These are phyloP conservation scores for Pseudocercospora musae DNA, from an alignment of 2,329 filamentous ascomycete genomes.

Conservation along the genomic window DNA sequence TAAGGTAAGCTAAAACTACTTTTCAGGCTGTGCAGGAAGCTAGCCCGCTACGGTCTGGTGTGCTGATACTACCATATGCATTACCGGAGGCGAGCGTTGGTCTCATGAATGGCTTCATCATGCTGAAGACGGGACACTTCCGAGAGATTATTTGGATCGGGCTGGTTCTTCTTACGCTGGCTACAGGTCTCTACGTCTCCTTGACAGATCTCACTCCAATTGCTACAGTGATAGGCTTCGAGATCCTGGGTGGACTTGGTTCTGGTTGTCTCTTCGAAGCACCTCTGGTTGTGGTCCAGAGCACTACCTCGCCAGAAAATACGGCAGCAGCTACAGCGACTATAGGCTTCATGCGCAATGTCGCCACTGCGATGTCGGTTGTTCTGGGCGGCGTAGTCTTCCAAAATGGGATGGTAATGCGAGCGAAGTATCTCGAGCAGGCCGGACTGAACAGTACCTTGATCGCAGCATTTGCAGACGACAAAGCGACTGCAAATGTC, in stretches of 20 bases:
- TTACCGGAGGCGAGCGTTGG: conserved; percentile 44
- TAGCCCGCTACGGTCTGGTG: conserved; percentile 57
- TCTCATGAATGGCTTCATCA: conserved; percentile 47
- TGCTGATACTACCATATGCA: conserved; percentile 61
- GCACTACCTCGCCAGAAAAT: conserved; percentile 45
- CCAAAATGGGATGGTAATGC: conserved; percentile 41
- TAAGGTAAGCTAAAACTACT: too few species aligned
- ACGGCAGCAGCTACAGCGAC: conserved; percentile 53
- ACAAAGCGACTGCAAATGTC: conserved; percentile 48
- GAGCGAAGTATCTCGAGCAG: conserved; percentile 9
- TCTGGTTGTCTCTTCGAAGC: conserved; percentile 53
- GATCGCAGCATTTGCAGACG: conserved; percentile 39
- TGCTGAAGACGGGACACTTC: conserved; percentile 51
- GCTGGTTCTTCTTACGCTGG: conserved; percentile 42
- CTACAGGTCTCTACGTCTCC: conserved; percentile 40
- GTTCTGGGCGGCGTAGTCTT: conserved; percentile 52
- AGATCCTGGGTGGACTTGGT: conserved; percentile 52
- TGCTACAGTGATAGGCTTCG: conserved; percentile 45
- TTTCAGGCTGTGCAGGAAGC: conserved; percentile 60
- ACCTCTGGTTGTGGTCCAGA: conserved; percentile 56
- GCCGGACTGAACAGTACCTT: conserved; percentile 27
- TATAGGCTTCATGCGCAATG: conserved; percentile 46
- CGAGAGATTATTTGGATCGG: conserved; percentile 40
- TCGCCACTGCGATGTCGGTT: conserved; percentile 47
- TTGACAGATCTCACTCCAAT: conserved; percentile 33